Conservation (phyloP, 805 yeast genomes). For the Yamadazyma sp. region DNA sequence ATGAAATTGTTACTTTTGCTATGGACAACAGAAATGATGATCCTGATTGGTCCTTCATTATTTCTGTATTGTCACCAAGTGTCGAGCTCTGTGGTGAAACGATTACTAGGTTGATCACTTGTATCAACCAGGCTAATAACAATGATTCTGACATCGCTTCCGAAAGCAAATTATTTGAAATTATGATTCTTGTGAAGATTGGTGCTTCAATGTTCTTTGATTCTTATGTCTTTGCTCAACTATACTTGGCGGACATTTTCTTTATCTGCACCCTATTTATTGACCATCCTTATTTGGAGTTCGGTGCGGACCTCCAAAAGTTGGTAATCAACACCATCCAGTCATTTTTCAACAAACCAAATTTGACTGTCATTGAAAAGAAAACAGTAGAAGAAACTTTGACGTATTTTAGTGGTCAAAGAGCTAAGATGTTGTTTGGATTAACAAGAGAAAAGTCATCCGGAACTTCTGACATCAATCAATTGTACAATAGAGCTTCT, state of each 20-base stretch:
- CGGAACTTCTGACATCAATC: conserved; percentile 33
- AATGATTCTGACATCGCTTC: conserved; percentile 38
- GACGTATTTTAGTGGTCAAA: conserved; percentile 53
- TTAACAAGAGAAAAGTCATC: conserved; percentile 54
- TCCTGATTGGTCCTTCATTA: conserved; percentile 61
- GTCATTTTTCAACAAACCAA: conserved; percentile 59
- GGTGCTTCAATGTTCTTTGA: conserved; percentile 70
- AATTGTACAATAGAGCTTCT: conserved; percentile 39
- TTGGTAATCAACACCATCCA: conserved; percentile 67
- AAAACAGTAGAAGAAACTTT: conserved; percentile 48
- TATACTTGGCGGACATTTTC: conserved; percentile 69
- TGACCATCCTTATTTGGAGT: conserved; percentile 50
- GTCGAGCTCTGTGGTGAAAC: conserved; percentile 70
- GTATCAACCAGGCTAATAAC: conserved; percentile 52
- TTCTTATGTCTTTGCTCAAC: conserved; percentile 56
- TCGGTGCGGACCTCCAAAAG: conserved; percentile 62
- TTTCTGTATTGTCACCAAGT: conserved; percentile 70
- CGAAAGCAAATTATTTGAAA: conserved; percentile 63
- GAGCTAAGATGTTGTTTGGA: conserved; percentile 69
- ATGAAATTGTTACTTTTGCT: conserved; percentile 72
- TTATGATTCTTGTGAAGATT: conserved; percentile 64
- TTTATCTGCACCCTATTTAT: conserved; percentile 63
- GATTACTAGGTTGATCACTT: conserved; percentile 53
- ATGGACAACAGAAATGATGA: conserved; percentile 78
- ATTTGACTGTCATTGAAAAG: conserved; percentile 40